Conservation (phyloP, 148 eudicot species). For the Talinum fruticosum region DNA sequence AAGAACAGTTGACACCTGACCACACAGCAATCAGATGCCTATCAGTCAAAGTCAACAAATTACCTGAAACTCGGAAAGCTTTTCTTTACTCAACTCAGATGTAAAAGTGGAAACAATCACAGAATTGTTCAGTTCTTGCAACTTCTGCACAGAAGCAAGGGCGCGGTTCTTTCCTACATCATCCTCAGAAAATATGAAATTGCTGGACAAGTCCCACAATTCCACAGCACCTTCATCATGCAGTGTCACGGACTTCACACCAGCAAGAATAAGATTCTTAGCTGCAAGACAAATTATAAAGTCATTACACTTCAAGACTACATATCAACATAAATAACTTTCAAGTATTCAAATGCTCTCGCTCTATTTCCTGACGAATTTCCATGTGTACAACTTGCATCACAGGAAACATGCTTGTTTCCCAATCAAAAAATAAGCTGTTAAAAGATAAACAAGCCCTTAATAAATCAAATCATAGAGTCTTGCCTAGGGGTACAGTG, state of each 20-base stretch:
- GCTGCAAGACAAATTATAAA: conserved; percentile 41
- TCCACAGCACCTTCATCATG: conserved; percentile 72
- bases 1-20: not conserved
- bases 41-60: not conserved
- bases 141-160: conserved; percentile 52
- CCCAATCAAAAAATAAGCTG: not conserved
- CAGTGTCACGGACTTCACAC: conserved; percentile 79
- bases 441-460: not conserved
- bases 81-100: conserved; percentile 49
- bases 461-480: not conserved
- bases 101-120: conserved; percentile 56
- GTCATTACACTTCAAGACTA: conserved; percentile 1
- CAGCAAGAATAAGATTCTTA: conserved; percentile 79
- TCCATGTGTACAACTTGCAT: not conserved
- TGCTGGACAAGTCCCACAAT: conserved; percentile 78
- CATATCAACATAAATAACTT: not conserved
- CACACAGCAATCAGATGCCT: not conserved
- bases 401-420: too few species aligned
- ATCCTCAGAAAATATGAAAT: conserved; percentile 54
- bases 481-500: not conserved
- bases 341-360: not conserved
- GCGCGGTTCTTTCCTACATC: conserved; percentile 76
- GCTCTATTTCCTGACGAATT: not conserved
- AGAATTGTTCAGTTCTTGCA: conserved; percentile 71
- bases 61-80: conserved; percentile 69